Conservation (phyloP, 768 basidiomycete species). For the Tulasnella sp. region DNA sequence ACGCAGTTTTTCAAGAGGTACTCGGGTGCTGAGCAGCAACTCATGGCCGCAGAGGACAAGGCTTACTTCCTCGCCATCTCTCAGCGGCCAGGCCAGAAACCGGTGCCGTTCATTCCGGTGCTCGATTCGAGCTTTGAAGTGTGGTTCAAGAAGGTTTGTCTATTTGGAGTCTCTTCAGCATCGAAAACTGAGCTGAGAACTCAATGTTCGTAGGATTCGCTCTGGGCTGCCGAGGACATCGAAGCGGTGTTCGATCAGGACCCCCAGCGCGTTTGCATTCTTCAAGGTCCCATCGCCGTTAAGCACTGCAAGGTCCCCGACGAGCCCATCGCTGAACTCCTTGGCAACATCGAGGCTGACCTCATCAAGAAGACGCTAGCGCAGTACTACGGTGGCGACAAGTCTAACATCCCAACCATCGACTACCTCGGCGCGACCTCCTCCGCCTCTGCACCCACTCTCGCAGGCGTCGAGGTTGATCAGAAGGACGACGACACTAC, state of each 20-base stretch:
- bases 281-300: constrained; percentile 92
- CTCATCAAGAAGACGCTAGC: constrained; percentile 73
- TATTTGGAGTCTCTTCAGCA: no score
- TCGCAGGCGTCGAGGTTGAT: constrained; percentile 35
- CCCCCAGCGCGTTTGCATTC: constrained; percentile 93
- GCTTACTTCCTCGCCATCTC: constrained; percentile 94
- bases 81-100: constrained; percentile 95
- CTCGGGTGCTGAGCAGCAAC: constrained; percentile 67
- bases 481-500: constrained; percentile 37
- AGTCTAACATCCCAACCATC: constrained; percentile 57
- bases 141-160: constrained; percentile 95
- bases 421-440: constrained; percentile 69
- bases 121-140: constrained; percentile 89
- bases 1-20: constrained; percentile 77
- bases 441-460: constrained; percentile 13
- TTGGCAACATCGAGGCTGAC: constrained; percentile 72
- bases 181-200: no score
- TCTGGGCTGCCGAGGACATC: constrained; percentile 97
- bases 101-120: constrained; percentile 94
- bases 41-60: constrained; percentile 86
- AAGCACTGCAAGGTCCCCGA: constrained; percentile 81
- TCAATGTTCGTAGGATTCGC: constrained; percentile 70
- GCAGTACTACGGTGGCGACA: constrained; percentile 66
- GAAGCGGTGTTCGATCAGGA: constrained; percentile 99
- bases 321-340: constrained; percentile 84